Conservation (phyloP, 192 early-diverging fungal genomes). For the Entomortierella chlamydospora region DNA sequence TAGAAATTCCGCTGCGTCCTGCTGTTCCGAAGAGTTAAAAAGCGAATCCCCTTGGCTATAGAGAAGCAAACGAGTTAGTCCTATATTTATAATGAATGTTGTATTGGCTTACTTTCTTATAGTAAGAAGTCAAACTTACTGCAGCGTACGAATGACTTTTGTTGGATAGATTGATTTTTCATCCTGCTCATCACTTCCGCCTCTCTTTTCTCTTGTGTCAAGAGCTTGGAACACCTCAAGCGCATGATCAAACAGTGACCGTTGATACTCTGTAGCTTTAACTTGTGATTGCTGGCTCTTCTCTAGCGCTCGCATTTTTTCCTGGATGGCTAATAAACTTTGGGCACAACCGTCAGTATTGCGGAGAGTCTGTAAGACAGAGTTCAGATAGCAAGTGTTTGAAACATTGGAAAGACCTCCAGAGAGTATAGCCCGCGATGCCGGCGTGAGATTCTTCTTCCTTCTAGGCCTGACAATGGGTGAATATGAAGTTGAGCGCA, state of each 20-base stretch:
- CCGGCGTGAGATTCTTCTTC: slow-evolving; percentile 9
- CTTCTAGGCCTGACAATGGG: slow-evolving; percentile 1
- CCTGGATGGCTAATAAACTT: slow-evolving; percentile 12
- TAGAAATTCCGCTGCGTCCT: slow-evolving; percentile 49
- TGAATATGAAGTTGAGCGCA: background rate
- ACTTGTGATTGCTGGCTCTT: background rate
- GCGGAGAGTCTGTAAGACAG: slow-evolving; percentile 30
- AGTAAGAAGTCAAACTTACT: slow-evolving; percentile 13
- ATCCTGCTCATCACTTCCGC: background rate
- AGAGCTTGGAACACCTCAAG: background rate
- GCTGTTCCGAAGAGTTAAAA: slow-evolving; percentile 45
- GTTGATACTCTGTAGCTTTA: slow-evolving; percentile 14
- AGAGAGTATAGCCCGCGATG: slow-evolving; percentile 20
- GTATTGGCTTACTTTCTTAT: background rate
- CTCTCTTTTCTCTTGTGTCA: slow-evolving; percentile 3
- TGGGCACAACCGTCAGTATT: slow-evolving; percentile 27
- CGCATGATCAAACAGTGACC: slow-evolving; percentile 16
- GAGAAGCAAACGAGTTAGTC: background rate
- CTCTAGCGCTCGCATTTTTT: slow-evolving; percentile 12
- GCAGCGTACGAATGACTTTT: slow-evolving; percentile 21
- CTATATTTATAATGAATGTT: background rate
- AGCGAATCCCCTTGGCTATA: slow-evolving; percentile 21
- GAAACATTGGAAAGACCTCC: slow-evolving; percentile 39
- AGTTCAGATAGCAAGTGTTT: slow-evolving; percentile 51
- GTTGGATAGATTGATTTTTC: slow-evolving; percentile 24